Conservation (phyloP, 2,329 filamentous ascomycete species). For the Balansia obtecta region DNA sequence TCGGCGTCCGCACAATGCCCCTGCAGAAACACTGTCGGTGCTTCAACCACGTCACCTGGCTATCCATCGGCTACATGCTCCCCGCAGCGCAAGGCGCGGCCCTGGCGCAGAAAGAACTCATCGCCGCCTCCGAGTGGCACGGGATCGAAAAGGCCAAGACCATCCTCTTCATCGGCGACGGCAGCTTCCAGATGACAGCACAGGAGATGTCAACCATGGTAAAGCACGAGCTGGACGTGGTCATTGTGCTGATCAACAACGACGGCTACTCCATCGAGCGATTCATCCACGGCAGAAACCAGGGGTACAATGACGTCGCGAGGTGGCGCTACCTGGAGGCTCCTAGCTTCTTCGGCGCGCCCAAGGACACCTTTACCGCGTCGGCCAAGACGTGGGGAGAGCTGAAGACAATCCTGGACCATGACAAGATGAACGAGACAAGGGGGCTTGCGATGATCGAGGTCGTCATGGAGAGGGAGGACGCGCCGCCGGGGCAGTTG, state of each 20-base stretch:
- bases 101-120: slow-evolving; percentile 37
- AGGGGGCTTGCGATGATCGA: slow-evolving; percentile 7
- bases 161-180: slow-evolving; percentile 49
- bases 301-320: slow-evolving; percentile 43
- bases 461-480: slow-evolving; percentile 7
- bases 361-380: slow-evolving; percentile 5
- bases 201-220: slow-evolving; percentile 56
- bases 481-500: slow-evolving; percentile 5
- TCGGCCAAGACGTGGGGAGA: slow-evolving; percentile 6
- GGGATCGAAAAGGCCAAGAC: slow-evolving; percentile 22
- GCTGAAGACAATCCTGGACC: slow-evolving; percentile 1
- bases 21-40: slow-evolving; percentile 35
- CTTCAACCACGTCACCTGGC: slow-evolving; percentile 41
- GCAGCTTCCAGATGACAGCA: slow-evolving; percentile 52
- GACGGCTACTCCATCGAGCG: slow-evolving; percentile 48
- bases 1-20: slow-evolving; percentile 37
- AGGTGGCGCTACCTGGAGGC: slow-evolving; percentile 38
- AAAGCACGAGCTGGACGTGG: slow-evolving; percentile 33
- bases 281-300: slow-evolving; percentile 39
- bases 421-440: background rate
- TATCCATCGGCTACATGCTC: slow-evolving; percentile 49
- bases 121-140: slow-evolving; percentile 8
- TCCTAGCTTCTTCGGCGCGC: slow-evolving; percentile 34
- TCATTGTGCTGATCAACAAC: slow-evolving; percentile 45
- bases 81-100: slow-evolving; percentile 42